A percentile compares a stretch with the other conserved stretches of the same genome.
These are phyloP conservation scores for Acarospora socialis DNA, from an alignment of 2,329 filamentous ascomycete species.

Conservation along the genomic window DNA sequence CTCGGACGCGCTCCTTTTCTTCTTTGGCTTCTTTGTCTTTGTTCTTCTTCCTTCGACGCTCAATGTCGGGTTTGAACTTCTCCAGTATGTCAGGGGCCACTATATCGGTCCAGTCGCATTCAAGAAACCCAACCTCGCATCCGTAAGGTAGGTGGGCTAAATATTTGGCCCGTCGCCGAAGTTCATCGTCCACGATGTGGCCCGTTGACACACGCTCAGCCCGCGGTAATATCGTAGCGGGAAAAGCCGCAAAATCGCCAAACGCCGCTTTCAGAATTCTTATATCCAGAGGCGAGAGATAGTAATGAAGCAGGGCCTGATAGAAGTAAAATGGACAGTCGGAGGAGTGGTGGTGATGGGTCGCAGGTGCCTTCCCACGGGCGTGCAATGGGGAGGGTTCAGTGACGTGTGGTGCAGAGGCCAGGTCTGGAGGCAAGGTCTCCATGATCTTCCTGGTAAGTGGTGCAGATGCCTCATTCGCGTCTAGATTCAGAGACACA, in stretches of 20 bases:
- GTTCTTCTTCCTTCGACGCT: conserved; percentile 60
- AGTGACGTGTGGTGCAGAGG: conserved; percentile 14
- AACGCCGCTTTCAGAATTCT: conserved; percentile 83
- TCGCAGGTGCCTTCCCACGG: conserved; percentile 16
- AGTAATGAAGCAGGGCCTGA: conserved; percentile 72
- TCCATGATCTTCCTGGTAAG: too few species aligned
- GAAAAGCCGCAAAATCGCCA: conserved; percentile 67
- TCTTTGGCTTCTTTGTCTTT: conserved; percentile 72
- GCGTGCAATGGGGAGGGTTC: conserved; percentile 9
- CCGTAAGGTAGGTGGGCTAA: conserved; percentile 74
- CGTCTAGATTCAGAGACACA: too few species aligned
- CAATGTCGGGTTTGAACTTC: conserved; percentile 62
- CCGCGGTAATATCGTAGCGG: conserved; percentile 69
- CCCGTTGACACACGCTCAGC: conserved; percentile 83
- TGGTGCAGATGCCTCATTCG: too few species aligned
- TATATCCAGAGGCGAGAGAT: conserved; percentile 81
- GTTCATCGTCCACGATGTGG: conserved; percentile 70
- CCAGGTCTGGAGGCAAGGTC: conserved; percentile 11
- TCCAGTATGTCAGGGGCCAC: conserved; percentile 62
- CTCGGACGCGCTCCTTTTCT: conserved; percentile 69
- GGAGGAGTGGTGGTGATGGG: conserved; percentile 30
- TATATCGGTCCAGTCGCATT: conserved; percentile 91
- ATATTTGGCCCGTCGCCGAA: conserved; percentile 76
- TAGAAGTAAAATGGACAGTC: conserved; percentile 68
- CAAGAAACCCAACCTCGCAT: conserved; percentile 81